phyloP scores from a whole-genome alignment of 2,329 filamentous ascomycete species.

The Pseudopyricularia javanii region DNA sequence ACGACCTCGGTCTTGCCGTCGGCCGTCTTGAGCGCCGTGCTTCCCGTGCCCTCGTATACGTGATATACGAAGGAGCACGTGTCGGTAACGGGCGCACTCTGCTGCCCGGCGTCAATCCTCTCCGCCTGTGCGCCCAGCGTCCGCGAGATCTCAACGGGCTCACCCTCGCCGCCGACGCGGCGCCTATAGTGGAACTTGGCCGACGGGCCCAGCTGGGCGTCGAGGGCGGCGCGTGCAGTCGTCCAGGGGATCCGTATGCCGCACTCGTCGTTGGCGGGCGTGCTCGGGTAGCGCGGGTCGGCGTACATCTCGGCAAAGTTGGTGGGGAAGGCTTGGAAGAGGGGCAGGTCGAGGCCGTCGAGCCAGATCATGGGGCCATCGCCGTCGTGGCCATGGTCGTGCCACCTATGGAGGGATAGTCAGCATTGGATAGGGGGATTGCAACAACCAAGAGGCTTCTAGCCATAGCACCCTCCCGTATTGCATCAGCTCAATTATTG shows the following conservation, averaged over 20 bases:
- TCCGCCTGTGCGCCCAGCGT: slow-evolving; percentile 36
- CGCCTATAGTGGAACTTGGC: slow-evolving; percentile 22
- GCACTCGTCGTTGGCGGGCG: slow-evolving; percentile 17
- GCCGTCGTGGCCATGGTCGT: slow-evolving; percentile 47
- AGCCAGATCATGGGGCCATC: slow-evolving; percentile 43
- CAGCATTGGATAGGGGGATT: not conserved
- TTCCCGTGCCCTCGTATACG: slow-evolving; percentile 33
- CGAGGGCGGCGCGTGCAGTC: slow-evolving; percentile 18
- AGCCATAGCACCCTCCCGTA: not conserved
- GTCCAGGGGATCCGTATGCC: slow-evolving; percentile 11
- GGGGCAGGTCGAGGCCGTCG: slow-evolving; percentile 40
- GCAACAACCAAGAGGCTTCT: no score
- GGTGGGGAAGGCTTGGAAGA: slow-evolving; percentile 35
- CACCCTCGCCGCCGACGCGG: slow-evolving; percentile 11
- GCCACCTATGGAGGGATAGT: slow-evolving; percentile 10
- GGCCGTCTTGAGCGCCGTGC: slow-evolving; percentile 22
- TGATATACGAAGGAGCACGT: slow-evolving; percentile 39
- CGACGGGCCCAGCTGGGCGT: slow-evolving; percentile 16
- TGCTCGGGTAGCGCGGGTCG: slow-evolving; percentile 2
- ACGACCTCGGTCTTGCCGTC: slow-evolving; percentile 15
- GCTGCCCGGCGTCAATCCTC: slow-evolving; percentile 23
- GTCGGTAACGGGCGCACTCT: slow-evolving; percentile 23
- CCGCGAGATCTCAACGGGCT: slow-evolving; percentile 19
- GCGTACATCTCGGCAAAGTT: slow-evolving; percentile 40
- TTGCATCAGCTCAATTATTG: slow-evolving; percentile 5